phyloP scores from a whole-genome alignment of 202 grass and related monocot species.

The Eragrostis tef region DNA sequence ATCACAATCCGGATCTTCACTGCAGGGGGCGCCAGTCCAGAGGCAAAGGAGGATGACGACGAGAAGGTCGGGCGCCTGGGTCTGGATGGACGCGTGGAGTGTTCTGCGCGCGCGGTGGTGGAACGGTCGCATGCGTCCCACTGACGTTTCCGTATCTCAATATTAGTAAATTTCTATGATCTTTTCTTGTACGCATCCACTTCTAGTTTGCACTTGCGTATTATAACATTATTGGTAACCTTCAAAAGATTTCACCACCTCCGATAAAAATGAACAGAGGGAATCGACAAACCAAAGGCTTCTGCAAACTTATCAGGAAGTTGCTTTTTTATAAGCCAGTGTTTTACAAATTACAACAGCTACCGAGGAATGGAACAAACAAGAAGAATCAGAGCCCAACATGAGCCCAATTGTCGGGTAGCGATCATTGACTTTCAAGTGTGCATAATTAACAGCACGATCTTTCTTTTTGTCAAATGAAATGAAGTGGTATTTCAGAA shows the following conservation, averaged over 20 bases:
- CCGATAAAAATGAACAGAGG: too few relatives aligned
- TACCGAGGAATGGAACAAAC: too few relatives aligned
- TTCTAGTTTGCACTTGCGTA: not conserved
- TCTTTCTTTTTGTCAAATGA: not conserved
- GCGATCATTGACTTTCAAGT: too few relatives aligned
- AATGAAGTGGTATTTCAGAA: not conserved
- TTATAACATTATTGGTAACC: too few relatives aligned
- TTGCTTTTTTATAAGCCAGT: too few relatives aligned
- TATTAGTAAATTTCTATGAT: not conserved
- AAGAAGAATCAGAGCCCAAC: too few relatives aligned
- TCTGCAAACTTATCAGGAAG: too few relatives aligned
- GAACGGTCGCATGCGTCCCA: not conserved
- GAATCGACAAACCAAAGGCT: too few relatives aligned
- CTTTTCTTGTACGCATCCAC: not conserved
- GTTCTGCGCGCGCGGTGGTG: not conserved
- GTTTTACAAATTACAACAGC: too few relatives aligned
- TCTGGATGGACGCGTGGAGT: slow-evolving; percentile 28
- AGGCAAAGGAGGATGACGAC: slow-evolving; percentile 18
- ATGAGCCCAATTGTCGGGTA: too few relatives aligned
- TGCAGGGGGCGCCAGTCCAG: not conserved
- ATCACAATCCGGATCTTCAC: not conserved
- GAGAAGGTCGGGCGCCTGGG: not conserved
- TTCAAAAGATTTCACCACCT: too few relatives aligned
- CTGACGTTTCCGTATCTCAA: not conserved
- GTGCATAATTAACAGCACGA: too few relatives aligned